Conservation (phyloP, 2,329 filamentous ascomycete species). For the Alternaria brassicae region DNA sequence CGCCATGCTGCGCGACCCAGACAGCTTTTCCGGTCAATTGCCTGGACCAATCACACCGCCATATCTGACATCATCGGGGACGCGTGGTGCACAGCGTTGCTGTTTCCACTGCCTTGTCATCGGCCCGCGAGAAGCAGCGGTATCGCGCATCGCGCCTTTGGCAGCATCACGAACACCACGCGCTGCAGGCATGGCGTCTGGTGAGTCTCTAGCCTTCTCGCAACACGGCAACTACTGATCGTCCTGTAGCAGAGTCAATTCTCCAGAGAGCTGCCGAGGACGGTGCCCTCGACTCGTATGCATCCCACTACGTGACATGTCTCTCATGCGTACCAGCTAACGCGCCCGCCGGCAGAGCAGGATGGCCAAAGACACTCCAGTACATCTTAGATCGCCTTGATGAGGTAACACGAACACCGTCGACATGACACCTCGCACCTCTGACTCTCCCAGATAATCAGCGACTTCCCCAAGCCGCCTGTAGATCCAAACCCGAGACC, state of each 20-base stretch:
- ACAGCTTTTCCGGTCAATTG: not conserved
- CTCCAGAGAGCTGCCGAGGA: constrained; percentile 64
- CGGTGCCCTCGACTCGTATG: constrained; percentile 66
- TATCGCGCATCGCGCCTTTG: constrained; percentile 6
- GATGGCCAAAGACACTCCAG: constrained; percentile 72
- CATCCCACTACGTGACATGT: constrained; percentile 16
- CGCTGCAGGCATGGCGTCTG: constrained; percentile 29
- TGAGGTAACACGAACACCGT: constrained; percentile 57
- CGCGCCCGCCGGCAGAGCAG: constrained; percentile 59
- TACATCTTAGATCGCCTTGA: constrained; percentile 73
- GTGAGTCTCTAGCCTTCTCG: constrained; percentile 10
- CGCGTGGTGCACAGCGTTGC: constrained; percentile 4
- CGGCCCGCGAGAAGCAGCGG: constrained; percentile 4
- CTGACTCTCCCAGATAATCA: constrained; percentile 67
- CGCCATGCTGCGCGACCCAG: constrained; percentile 11
- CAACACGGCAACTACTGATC: constrained; percentile 19
- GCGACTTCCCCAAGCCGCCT: constrained; percentile 74
- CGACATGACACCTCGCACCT: not conserved
- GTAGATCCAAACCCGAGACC: constrained; percentile 52
- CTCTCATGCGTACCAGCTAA: constrained; percentile 37
- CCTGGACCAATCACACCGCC: not conserved
- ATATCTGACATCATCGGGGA: not conserved
- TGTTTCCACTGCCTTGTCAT: constrained; percentile 4
- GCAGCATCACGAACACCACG: constrained; percentile 4
- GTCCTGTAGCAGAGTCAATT: constrained; percentile 54